Conservation (phyloP, 2,329 filamentous ascomycete genomes). For the Sporothrix variecibatus region DNA sequence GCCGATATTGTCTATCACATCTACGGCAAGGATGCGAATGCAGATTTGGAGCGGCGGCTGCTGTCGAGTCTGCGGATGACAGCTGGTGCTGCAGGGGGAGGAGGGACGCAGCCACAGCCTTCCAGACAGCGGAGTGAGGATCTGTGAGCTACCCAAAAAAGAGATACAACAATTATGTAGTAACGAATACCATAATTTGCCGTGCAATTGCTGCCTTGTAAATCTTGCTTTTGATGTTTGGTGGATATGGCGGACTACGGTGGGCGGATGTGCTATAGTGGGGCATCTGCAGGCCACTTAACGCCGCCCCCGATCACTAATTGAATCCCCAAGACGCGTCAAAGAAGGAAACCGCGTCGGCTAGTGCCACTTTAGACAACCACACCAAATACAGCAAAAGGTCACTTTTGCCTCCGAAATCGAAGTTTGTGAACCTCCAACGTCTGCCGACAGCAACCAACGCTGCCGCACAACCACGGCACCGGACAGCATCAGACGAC, state of each 20-base stretch:
- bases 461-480: not conserved
- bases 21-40: conserved; percentile 52
- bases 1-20: conserved; percentile 66
- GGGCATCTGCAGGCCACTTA: conserved; percentile 3
- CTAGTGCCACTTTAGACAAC: conserved; percentile 1
- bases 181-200: not conserved
- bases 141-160: not conserved
- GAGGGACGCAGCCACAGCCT: not conserved
- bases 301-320: conserved; percentile 36
- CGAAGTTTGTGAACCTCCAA: not conserved
- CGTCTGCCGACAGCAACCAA: not conserved
- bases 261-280: conserved; percentile 1
- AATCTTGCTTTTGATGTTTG: not conserved
- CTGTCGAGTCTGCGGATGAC: conserved; percentile 57
- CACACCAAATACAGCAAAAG: not conserved
- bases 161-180: not conserved
- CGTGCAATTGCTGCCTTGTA: not conserved
- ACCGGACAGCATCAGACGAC: not conserved
- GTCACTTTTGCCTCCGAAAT: not conserved
- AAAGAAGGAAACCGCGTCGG: conserved; percentile 22
- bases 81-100: not conserved
- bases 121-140: not conserved
- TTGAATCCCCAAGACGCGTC: conserved; percentile 34
- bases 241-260: not conserved
- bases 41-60: conserved; percentile 62